Conservation (phyloP, 2,329 filamentous ascomycete species). For the Arthrobotrys sphaeroides region DNA sequence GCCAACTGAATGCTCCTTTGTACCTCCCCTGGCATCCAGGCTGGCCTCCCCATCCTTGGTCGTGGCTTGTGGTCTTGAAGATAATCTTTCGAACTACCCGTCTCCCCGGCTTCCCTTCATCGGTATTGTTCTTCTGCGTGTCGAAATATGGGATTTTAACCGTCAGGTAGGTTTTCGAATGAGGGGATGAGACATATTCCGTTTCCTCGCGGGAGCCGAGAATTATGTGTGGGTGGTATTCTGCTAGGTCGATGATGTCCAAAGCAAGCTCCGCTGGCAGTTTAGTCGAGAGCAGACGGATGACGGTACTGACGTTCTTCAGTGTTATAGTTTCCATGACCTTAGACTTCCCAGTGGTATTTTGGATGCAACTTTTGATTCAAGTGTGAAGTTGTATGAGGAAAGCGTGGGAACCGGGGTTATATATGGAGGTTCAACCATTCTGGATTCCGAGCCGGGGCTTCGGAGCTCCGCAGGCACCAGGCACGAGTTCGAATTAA, state of each 20-base stretch:
- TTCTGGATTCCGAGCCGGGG: too few species aligned
- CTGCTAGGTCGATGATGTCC: slow-evolving; percentile 6
- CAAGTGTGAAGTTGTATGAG: too few species aligned
- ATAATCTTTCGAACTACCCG: background rate
- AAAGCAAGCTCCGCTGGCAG: slow-evolving; percentile 10
- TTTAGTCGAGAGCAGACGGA: background rate
- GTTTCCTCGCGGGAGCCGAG: background rate
- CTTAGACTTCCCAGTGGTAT: too few species aligned
- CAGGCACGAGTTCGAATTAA: too few species aligned
- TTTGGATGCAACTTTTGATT: too few species aligned
- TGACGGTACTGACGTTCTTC: background rate
- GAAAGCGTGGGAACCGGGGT: too few species aligned
- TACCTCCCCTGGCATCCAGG: background rate
- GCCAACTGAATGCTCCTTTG: slow-evolving; percentile 1
- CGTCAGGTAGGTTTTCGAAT: background rate
- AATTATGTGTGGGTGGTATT: background rate
- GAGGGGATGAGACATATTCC: background rate
- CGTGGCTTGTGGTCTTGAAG: background rate
- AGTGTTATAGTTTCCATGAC: too few species aligned
- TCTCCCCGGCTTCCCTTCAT: background rate
- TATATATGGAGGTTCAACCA: too few species aligned
- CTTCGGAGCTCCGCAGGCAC: too few species aligned
- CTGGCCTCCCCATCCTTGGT: background rate
- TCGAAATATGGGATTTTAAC: background rate
- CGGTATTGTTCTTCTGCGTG: too few species aligned